Percentiles rank a stretch among this genome's conserved stretches.
Evolutionary conservation across 2,329 filamentous ascomycete genomes (phyloP).

Genomic region (Scytalidium lignicola): DNA sequence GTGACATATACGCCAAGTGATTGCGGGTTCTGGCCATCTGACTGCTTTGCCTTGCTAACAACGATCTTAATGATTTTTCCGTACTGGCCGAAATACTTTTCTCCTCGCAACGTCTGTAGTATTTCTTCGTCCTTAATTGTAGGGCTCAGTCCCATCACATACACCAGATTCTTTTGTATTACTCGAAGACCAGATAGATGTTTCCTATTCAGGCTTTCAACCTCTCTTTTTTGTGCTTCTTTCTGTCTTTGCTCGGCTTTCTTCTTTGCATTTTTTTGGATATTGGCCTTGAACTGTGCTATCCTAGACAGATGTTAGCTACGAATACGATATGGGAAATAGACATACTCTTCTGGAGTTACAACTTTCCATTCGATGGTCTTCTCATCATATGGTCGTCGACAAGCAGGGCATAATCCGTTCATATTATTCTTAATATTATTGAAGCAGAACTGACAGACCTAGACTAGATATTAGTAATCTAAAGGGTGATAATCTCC

Average conservation of each 20-base stretch:
- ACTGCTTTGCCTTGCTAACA: constrained; percentile 79
- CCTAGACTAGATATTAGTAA: constrained; percentile 45
- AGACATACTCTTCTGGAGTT: constrained; percentile 83
- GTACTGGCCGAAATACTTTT: constrained; percentile 96
- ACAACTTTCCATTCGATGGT: constrained; percentile 97
- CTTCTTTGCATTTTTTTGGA: constrained; percentile 89
- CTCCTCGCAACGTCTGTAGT: constrained; percentile 81
- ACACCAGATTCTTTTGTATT: constrained; percentile 97
- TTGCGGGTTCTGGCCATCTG: constrained; percentile 52
- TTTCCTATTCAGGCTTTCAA: constrained; percentile 91
- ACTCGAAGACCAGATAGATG: constrained; percentile 93
- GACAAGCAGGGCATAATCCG: constrained; percentile 93
- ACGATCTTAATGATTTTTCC: constrained; percentile 98
- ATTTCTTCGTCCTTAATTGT: constrained; percentile 89
- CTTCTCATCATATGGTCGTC: constrained; percentile 92
- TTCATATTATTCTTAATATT: constrained; percentile 99
- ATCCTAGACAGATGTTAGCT: constrained; percentile 44
- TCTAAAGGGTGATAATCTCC: neutral
- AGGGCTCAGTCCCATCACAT: constrained; percentile 90
- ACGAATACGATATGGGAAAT: neutral
- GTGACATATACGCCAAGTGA: constrained; percentile 98
- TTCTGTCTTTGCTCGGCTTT: constrained; percentile 83
- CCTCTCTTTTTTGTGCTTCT: constrained; percentile 92
- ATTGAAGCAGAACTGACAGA: constrained; percentile 99
- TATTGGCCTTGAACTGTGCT: constrained; percentile 69